These are phyloP conservation scores for Ogataea populi-albae DNA, from an alignment of 805 yeast species.

Conservation along the genomic window DNA sequence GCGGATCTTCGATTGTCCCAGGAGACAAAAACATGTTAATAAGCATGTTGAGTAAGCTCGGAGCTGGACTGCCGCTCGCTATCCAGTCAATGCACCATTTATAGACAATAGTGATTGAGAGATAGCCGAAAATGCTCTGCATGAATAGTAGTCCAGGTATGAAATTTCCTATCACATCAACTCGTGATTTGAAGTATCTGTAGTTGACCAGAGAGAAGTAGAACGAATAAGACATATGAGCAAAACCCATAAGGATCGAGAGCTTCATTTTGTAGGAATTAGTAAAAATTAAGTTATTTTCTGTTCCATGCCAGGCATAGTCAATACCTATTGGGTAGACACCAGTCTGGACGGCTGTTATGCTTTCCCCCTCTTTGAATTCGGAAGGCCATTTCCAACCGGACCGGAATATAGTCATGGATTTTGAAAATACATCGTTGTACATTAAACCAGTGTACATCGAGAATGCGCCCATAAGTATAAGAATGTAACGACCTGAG, in stretches of 20 bases:
- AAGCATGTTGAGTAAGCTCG: constrained; percentile 70
- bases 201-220: constrained; percentile 66
- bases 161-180: constrained; percentile 70
- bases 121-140: constrained; percentile 75
- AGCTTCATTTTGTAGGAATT: constrained; percentile 78
- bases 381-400: constrained; percentile 68
- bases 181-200: constrained; percentile 51
- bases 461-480: constrained; percentile 70
- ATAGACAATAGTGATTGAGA: constrained; percentile 62
- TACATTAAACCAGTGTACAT: constrained; percentile 73
- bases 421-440: constrained; percentile 68
- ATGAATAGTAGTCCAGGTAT: constrained; percentile 71
- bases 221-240: constrained; percentile 72
- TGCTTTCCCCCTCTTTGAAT: constrained; percentile 47
- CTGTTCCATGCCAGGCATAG: constrained; percentile 79
- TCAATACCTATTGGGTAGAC: constrained; percentile 65
- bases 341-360: constrained; percentile 48
- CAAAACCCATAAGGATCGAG: constrained; percentile 71
- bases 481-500: constrained; percentile 64
- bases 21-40: constrained; percentile 76
- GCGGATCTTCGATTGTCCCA: constrained; percentile 61
- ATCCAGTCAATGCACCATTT: constrained; percentile 77
- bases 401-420: constrained; percentile 62
- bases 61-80: constrained; percentile 59
- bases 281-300: constrained; percentile 63